Percentiles rank a stretch among this genome's conserved stretches.
These are phyloP conservation scores for Hemisphaericaspora subhashii DNA, from an alignment of 1,139 yeast species.

Conservation along the genomic window DNA sequence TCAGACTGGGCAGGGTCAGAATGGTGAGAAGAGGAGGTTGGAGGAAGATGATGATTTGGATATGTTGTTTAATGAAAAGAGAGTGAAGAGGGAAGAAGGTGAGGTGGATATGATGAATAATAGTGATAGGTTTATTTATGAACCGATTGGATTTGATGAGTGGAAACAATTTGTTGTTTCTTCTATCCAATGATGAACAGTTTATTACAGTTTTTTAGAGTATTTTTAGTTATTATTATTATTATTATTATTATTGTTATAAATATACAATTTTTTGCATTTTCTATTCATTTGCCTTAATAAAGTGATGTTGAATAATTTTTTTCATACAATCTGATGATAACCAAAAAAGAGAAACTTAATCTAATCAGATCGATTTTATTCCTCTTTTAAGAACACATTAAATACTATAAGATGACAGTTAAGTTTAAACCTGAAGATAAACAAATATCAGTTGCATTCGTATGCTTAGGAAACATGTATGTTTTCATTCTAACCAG, in stretches of 20 bases:
- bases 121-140: slow-evolving; percentile 28
- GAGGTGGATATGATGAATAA: slow-evolving; percentile 13
- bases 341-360: neutral
- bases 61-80: slow-evolving; percentile 38
- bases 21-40: slow-evolving; percentile 24
- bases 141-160: slow-evolving; percentile 38
- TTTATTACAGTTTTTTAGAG: neutral
- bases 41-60: slow-evolving; percentile 39
- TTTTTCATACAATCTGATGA: no score
- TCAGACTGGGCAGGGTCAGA: no score
- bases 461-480: slow-evolving; percentile 92
- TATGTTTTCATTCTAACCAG: slow-evolving; percentile 30
- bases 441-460: slow-evolving; percentile 63
- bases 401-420: slow-evolving; percentile 18
- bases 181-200: slow-evolving; percentile 8
- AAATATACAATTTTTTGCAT: neutral
- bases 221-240: neutral
- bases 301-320: no score
- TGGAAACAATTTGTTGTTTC: slow-evolving; percentile 31
- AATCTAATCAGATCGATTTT: neutral
- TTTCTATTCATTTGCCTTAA: neutral
- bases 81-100: slow-evolving; percentile 1
- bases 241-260: neutral
- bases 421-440: slow-evolving; percentile 22
- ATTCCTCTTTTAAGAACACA: no score